Percentiles rank a stretch among this genome's conserved stretches.
Evolutionary conservation across 805 yeast genomes (phyloP).

Genomic region (Saccharomycopsis lassenensis): DNA sequence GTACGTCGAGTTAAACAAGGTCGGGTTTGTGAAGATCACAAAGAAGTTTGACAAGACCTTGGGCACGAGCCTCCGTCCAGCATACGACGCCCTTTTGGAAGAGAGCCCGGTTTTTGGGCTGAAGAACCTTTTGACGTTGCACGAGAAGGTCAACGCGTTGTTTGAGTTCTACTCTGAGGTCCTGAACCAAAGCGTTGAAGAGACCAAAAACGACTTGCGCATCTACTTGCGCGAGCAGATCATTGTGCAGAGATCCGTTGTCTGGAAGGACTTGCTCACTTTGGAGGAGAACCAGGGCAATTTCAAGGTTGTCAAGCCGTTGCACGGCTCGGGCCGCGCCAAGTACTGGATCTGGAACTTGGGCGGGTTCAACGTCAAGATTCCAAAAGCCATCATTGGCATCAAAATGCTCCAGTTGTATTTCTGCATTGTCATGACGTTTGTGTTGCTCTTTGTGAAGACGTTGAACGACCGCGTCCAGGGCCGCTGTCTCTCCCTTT

Average conservation of each 20-base stretch:
- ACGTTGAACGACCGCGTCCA: constrained; percentile 50
- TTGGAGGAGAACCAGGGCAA: constrained; percentile 34
- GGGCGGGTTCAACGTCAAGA: constrained; percentile 1
- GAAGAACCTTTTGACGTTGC: constrained; percentile 25
- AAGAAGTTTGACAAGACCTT: constrained; percentile 87
- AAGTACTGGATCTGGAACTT: too few relatives aligned
- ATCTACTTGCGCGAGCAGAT: constrained; percentile 76
- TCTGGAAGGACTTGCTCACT: constrained; percentile 94
- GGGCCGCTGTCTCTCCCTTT: constrained; percentile 73
- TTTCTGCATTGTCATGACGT: constrained; percentile 29
- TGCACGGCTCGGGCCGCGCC: background rate
- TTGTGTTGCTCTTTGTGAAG: constrained; percentile 32
- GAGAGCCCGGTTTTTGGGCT: constrained; percentile 27
- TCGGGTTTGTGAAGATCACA: constrained; percentile 83
- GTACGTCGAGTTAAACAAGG: constrained; percentile 69
- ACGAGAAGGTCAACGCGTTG: constrained; percentile 26
- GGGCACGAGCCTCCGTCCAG: constrained; percentile 39
- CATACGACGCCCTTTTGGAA: constrained; percentile 39
- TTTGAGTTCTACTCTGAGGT: constrained; percentile 14
- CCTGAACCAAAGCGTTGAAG: constrained; percentile 27
- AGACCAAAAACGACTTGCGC: constrained; percentile 38
- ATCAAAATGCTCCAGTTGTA: background rate
- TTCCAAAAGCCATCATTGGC: constrained; percentile 1
- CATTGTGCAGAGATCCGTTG: constrained; percentile 95
- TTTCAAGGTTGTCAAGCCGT: constrained; percentile 5